Conservation (phyloP, 257 asterid species). For the Solanum verrucosum region DNA sequence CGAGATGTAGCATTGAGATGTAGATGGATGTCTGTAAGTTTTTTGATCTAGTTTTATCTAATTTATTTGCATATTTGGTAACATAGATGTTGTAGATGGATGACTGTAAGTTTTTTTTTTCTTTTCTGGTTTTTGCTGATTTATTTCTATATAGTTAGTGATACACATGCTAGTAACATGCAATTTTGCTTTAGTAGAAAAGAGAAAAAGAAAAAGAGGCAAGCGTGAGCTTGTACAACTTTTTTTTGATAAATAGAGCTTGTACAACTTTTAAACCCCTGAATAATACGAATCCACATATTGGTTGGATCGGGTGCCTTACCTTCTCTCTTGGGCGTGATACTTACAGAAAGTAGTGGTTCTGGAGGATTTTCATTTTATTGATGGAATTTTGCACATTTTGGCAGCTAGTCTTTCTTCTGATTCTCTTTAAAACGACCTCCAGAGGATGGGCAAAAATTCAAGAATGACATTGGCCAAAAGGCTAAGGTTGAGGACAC, state of each 20-base stretch:
- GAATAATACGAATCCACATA: neutral
- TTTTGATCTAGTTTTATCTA: neutral
- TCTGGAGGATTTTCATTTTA: neutral
- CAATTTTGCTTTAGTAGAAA: neutral
- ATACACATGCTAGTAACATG: neutral
- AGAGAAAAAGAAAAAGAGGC: neutral
- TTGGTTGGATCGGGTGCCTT: neutral
- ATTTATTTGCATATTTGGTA: neutral
- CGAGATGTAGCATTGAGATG: conserved; percentile 91
- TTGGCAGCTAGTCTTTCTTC: neutral
- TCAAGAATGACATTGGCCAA: neutral
- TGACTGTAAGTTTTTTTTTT: neutral
- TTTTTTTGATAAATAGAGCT: neutral
- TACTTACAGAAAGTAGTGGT: neutral
- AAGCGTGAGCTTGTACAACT: neutral
- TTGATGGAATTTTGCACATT: neutral
- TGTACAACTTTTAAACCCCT: neutral
- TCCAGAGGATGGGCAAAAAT: neutral
- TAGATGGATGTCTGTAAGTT: conserved; percentile 91
- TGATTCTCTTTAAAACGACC: neutral
- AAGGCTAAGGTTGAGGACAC: neutral
- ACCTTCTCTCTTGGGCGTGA: neutral
- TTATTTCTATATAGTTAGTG: neutral
- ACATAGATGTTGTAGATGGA: neutral
- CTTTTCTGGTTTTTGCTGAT: neutral